These are phyloP conservation scores for Fomitopsis schrenkii DNA, from an alignment of 1,284 basidiomycete genomes.

Conservation along the genomic window DNA sequence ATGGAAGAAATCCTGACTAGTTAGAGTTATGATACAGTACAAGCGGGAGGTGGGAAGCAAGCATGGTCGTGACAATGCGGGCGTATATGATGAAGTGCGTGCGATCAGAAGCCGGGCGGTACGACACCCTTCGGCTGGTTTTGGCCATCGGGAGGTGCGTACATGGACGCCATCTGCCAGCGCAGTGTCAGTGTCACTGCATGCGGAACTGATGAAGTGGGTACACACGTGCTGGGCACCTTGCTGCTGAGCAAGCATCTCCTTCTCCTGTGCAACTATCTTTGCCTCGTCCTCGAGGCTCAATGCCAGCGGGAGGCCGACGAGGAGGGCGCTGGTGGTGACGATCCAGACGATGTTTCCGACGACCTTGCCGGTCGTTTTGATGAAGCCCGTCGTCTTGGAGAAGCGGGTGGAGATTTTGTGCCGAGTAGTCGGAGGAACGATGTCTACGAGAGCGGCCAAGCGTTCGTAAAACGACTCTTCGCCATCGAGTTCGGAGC, in stretches of 20 bases:
- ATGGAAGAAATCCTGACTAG: neutral
- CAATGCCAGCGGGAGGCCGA: conserved; percentile 90
- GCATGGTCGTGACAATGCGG: neutral
- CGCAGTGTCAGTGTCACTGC: conserved; percentile 9
- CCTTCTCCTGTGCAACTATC: conserved; percentile 92
- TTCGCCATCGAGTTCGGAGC: conserved; percentile 60
- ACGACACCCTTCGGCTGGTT: conserved; percentile 62
- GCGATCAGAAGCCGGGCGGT: conserved; percentile 66
- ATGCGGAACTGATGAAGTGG: neutral
- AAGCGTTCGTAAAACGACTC: conserved; percentile 91
- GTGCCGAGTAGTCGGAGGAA: conserved; percentile 87
- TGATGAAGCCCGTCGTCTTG: conserved; percentile 59
- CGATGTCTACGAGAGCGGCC: conserved; percentile 90
- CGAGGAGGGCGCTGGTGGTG: conserved; percentile 89
- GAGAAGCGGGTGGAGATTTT: conserved; percentile 61
- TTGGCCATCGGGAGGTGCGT: conserved; percentile 40
- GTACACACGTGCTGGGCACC: conserved; percentile 81
- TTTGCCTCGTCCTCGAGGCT: conserved; percentile 95
- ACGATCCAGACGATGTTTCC: conserved; percentile 94
- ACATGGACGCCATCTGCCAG: conserved; percentile 35
- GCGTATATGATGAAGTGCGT: conserved; percentile 1
- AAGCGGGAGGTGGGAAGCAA: neutral
- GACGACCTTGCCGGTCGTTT: conserved; percentile 63
- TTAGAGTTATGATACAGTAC: neutral
- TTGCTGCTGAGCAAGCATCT: conserved; percentile 90